These are phyloP conservation scores for Russula abietina DNA, from an alignment of 768 basidiomycete genomes.

Conservation along the genomic window DNA sequence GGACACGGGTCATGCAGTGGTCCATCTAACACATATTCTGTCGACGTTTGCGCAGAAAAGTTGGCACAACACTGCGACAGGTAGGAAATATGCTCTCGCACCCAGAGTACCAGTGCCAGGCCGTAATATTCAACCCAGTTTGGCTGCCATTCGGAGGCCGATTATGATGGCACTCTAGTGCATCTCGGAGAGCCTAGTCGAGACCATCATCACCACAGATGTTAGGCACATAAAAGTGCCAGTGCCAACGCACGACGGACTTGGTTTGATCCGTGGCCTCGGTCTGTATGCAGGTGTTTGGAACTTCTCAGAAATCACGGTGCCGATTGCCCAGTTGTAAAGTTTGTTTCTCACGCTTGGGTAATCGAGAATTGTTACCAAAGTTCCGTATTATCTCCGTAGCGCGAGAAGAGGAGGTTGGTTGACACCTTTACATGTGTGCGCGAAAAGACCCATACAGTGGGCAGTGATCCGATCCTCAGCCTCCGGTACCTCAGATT, in stretches of 20 bases:
- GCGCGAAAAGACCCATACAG: background rate
- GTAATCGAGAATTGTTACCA: background rate
- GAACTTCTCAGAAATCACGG: background rate
- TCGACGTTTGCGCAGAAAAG: background rate
- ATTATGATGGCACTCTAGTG: background rate
- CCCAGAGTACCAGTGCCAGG: background rate
- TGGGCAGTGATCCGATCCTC: background rate
- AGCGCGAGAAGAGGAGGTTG: background rate
- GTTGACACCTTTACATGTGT: background rate
- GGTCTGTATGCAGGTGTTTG: background rate
- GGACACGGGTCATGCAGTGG: no score
- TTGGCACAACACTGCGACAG: background rate
- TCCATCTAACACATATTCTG: background rate
- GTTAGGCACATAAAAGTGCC: background rate
- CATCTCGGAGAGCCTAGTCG: no score
- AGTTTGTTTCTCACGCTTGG: background rate
- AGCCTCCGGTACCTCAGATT: background rate
- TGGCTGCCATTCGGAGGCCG: background rate
- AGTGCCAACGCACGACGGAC: background rate
- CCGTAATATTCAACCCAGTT: background rate
- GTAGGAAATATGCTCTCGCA: background rate
- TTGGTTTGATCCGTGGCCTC: background rate
- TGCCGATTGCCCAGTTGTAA: background rate
- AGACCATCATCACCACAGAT: background rate
- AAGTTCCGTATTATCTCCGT: background rate